Evolutionary conservation across 2,329 filamentous ascomycete species (phyloP).

Genomic region (Aspergillus eucalypticola): DNA sequence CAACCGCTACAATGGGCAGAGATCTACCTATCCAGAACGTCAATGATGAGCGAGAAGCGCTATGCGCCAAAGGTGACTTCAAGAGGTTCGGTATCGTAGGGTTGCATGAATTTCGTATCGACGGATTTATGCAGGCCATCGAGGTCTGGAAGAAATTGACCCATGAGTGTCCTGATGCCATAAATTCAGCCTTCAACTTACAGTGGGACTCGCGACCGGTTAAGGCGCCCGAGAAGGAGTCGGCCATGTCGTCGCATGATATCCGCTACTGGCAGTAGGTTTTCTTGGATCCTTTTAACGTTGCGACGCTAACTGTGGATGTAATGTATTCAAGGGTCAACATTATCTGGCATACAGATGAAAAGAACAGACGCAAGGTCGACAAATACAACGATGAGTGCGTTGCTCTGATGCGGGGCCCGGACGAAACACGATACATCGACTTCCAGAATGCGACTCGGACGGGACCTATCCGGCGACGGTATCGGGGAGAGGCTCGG

Average conservation of each 20-base stretch:
- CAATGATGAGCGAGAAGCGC: not conserved
- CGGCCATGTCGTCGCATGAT: not conserved
- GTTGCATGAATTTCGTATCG: not conserved
- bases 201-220: not conserved
- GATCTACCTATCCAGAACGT: not conserved
- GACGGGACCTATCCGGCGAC: not conserved
- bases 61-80: slow-evolving; percentile 4
- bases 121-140: not conserved
- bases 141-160: not conserved
- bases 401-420: not conserved
- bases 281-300: not conserved
- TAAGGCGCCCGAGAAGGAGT: not conserved
- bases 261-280: slow-evolving; percentile 5
- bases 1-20: not conserved
- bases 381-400: not conserved
- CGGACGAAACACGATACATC: not conserved
- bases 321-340: not conserved
- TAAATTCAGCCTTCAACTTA: not conserved
- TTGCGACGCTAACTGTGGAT: not conserved
- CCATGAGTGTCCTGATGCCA: not conserved
- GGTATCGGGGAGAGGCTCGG: not conserved
- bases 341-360: slow-evolving; percentile 1
- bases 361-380: not conserved
- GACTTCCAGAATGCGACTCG: slow-evolving; percentile 1
- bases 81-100: not conserved